Conservation (phyloP, 805 yeast genomes). For the Phaffomyces antillensis region DNA sequence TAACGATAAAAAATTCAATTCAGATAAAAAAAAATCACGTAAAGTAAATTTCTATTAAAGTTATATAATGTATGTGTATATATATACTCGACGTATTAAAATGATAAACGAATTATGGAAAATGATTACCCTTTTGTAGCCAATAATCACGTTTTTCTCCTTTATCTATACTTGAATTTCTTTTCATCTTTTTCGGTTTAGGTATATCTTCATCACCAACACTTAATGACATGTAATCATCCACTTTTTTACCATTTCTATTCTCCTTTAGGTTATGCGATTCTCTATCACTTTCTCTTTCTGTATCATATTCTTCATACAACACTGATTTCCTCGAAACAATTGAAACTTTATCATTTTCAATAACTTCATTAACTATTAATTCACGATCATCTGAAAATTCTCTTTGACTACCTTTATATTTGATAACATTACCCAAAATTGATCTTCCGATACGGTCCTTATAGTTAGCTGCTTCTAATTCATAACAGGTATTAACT, state of each 20-base stretch:
- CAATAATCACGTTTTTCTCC: slow-evolving; percentile 28
- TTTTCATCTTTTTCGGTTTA: slow-evolving; percentile 4
- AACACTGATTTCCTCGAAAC: slow-evolving; percentile 1
- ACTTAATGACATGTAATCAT: slow-evolving; percentile 22
- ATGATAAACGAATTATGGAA: slow-evolving; percentile 8
- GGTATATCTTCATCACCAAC: slow-evolving; percentile 22
- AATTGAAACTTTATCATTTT: slow-evolving; percentile 24
- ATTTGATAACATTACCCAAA: slow-evolving; percentile 71
- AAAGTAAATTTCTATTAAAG: slow-evolving; percentile 7
- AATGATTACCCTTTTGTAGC: slow-evolving; percentile 29
- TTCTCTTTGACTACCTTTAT: slow-evolving; percentile 67
- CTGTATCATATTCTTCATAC: slow-evolving; percentile 11
- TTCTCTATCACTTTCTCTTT: slow-evolving; percentile 3
- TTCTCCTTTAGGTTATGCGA: not conserved
- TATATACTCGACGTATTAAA: not conserved
- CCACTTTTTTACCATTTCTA: slow-evolving; percentile 6
- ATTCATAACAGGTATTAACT: slow-evolving; percentile 65
- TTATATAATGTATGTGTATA: not conserved
- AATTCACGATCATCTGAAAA: slow-evolving; percentile 66
- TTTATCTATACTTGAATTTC: slow-evolving; percentile 12
- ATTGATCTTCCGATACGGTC: slow-evolving; percentile 65
- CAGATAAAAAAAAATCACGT: slow-evolving; percentile 33
- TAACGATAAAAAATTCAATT: slow-evolving; percentile 28
- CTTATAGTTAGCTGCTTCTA: slow-evolving; percentile 59
- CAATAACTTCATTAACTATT: slow-evolving; percentile 54